These are phyloP conservation scores for Psilocybe cubensis DNA, from an alignment of 768 basidiomycete species.

Conservation along the genomic window DNA sequence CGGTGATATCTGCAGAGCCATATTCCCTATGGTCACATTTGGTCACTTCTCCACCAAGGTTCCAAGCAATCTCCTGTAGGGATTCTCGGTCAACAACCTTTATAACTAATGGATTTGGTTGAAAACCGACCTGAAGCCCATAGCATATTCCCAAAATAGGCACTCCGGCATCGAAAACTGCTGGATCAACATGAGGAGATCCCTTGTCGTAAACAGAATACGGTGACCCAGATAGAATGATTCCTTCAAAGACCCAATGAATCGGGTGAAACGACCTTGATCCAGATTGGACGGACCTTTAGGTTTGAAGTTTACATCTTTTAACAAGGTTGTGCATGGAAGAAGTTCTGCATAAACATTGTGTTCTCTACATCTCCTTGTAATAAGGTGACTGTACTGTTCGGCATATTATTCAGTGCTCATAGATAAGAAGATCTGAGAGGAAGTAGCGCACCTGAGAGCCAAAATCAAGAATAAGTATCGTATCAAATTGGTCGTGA, in stretches of 20 bases:
- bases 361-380: constrained; percentile 94
- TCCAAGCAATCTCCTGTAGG: constrained; percentile 89
- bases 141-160: constrained; percentile 98
- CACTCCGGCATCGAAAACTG: constrained; percentile 83
- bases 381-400: constrained; percentile 97
- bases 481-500: constrained; percentile 93
- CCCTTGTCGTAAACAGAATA: constrained; percentile 96
- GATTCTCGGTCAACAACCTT: not conserved
- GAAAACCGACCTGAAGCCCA: constrained; percentile 77
- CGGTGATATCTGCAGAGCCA: constrained; percentile 83
- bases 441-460: constrained; percentile 68
- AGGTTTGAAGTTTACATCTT: constrained; percentile 89
- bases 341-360: constrained; percentile 97
- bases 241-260: constrained; percentile 48
- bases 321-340: constrained; percentile 92
- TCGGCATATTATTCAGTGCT: constrained; percentile 4
- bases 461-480: constrained; percentile 96
- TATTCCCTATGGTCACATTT: constrained; percentile 94
- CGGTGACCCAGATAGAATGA: constrained; percentile 97
- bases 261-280: not conserved
- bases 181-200: constrained; percentile 93
- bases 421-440: not conserved
- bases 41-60: constrained; percentile 80
- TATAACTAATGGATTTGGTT: not conserved
- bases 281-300: constrained; percentile 61